Base-by-base conservation (phyloP, 345 rosid species). In the Alliaria petiolata region DNA sequence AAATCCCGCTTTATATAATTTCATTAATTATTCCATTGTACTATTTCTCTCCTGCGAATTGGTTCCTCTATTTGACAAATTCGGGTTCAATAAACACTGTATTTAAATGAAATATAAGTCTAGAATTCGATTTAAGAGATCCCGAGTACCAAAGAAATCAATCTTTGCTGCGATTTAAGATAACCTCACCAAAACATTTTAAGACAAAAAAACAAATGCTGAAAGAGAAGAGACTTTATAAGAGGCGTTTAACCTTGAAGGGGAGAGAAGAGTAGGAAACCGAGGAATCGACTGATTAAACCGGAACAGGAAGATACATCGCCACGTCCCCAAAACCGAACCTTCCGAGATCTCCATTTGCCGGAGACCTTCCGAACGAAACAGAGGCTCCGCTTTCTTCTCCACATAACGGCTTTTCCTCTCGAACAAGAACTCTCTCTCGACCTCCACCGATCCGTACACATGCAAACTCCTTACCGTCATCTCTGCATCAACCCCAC, bases 391-490 rank as follows among this genome's bases (percentile, higher is more conserved):
- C 1, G 79, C 30, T 53, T 53, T 42, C 63, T 19, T 72, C 76
- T 81, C 82, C 38, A 60, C 65, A 73, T 76, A 81, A 10, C 45
- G 33, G 17, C 61, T 63, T 4, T 69, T 45, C 53, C 12, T 68
- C 35, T 69, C 74, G 36, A 78, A 72, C 36, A 72, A 4, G 17
- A 78, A 81, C 74, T 76, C 80, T 65, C 80, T 72, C 76, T 78
- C 84, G 15, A 76, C 47, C 67, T 68, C 80, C 25, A 60, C 38
- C 11, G 79, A 76, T 72, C 52, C 72, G 30, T 78, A 81, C 15
- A 78, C 84, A 81, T 81, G 84, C 82, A 81, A 69, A 71, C 76
- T 81, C 76, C 82, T 81, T 22, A 22, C 3, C 26, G 76, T 53
- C 78, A 61, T 42, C 74, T 81, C 84, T 81, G 60, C 39, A 80